phyloP scores from a whole-genome alignment of 768 basidiomycete species.

The Cyclocybe aegerita region DNA sequence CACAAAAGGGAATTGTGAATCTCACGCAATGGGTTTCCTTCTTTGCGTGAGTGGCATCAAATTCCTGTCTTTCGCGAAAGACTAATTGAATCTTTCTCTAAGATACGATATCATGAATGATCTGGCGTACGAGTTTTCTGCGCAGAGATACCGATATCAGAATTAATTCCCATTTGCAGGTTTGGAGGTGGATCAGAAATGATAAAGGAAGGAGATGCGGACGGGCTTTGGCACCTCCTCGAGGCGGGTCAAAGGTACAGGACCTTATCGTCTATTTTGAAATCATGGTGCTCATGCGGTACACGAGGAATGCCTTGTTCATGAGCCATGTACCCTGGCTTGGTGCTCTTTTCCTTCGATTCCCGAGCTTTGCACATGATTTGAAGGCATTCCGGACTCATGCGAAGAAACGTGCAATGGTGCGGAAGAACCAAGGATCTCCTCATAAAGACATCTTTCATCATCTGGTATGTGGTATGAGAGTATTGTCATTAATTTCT shows the following conservation, averaged over 20 bases:
- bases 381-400: conserved; percentile 23
- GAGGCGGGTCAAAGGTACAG: conserved; percentile 27
- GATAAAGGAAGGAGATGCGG: conserved; percentile 25
- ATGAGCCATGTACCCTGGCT: conserved; percentile 33
- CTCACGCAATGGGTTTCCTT: conserved; percentile 35
- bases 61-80: neutral
- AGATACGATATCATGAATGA: conserved; percentile 41
- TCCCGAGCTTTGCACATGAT: conserved; percentile 17
- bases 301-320: conserved; percentile 32
- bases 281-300: conserved; percentile 2
- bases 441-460: conserved; percentile 29
- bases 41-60: conserved; percentile 31
- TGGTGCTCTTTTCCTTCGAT: conserved; percentile 13
- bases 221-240: conserved; percentile 25
- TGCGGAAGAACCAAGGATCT: conserved; percentile 25
- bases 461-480: conserved; percentile 21
- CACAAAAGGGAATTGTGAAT: conserved; percentile 28
- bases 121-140: conserved; percentile 26
- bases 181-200: conserved; percentile 32
- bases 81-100: neutral
- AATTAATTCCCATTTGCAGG: conserved; percentile 12
- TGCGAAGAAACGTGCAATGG: conserved; percentile 19
- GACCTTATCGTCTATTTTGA: neutral
- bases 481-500: conserved; percentile 5
- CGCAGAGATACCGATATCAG: neutral